Evolutionary conservation across 305 asterid species (phyloP).

Genomic region (Fraxinus sp.): DNA sequence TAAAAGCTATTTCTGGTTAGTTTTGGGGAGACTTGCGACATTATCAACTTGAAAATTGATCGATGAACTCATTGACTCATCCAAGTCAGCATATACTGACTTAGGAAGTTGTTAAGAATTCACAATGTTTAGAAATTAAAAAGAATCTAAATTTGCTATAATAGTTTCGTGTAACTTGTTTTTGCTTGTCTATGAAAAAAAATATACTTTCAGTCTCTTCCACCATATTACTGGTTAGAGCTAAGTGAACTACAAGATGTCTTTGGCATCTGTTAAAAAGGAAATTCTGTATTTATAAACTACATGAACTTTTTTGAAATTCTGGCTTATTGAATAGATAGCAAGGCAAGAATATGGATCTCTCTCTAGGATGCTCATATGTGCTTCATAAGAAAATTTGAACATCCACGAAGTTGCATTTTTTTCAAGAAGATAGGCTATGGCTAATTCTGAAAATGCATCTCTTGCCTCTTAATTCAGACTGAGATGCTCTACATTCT

Average conservation of each 20-base stretch:
- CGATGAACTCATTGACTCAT: slow-evolving; percentile 12
- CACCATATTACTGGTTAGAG: neutral
- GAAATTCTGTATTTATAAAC: neutral
- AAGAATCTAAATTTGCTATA: neutral
- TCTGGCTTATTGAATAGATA: neutral
- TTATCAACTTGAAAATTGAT: slow-evolving; percentile 9
- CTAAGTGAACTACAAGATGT: neutral
- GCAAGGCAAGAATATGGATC: neutral
- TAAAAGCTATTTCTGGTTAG: slow-evolving; percentile 13
- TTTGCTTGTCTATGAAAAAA: neutral
- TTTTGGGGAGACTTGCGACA: slow-evolving; percentile 15
- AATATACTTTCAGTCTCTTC: neutral
- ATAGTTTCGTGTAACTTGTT: neutral
- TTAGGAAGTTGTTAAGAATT: neutral
- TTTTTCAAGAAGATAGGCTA: neutral
- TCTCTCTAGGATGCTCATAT: neutral
- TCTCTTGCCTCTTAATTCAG: neutral
- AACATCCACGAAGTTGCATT: neutral
- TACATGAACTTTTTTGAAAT: neutral
- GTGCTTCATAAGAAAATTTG: neutral
- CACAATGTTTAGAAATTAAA: neutral
- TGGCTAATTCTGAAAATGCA: neutral
- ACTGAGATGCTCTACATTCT: neutral
- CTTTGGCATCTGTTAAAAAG: neutral
- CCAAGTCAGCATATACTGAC: slow-evolving; percentile 5